Evolutionary conservation across 768 basidiomycete genomes (phyloP), one percentile per base, ranked within the genome.

Genomic region (Strobilomyces confusus): DNA sequence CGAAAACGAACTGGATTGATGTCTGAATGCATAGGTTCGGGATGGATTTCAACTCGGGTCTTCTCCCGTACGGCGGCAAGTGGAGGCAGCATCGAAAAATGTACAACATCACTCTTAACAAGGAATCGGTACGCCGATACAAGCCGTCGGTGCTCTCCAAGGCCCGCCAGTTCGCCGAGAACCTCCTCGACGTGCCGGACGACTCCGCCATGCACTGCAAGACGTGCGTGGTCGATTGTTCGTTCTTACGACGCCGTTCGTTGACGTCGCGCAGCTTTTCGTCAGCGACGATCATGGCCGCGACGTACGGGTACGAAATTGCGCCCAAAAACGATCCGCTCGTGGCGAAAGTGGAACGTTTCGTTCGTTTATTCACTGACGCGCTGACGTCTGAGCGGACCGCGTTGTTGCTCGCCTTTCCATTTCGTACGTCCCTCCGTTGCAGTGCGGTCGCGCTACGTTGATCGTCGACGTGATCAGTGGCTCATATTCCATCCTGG

Each of bases 11-110:
- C 26, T 7, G 1, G 15, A 29, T 14, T 53, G 48, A 61, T 15
- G 19, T 3, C 23, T 11, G 1, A 15, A 17, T 14, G 19, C 9
- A 9, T 48, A 69, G 68, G 23, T 64, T 70, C 44, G 68, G 68
- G 17, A 55, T 70, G 54, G 58, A 69, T 42, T 72, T 72, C 34
- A 59, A 53, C 45, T 63, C 65, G 32, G 61, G 50, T 1, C 50
- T 70, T 37, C 51, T 73, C 33, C 61, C 59, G 12, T 70, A 72
- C n/a, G 67, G 72, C 20, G 44, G 53, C 42, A 19, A 23, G 25
- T 72, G 69, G 72, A 58, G 60, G 30, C 56, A 55, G 6, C 72
- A 73, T 30, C 69, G 71, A 22, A 70, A 58, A 42, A 30, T 69
- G 50, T 63, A 50, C 46, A 62, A 63, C 15, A 4, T 23, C 17